Base-by-base conservation (phyloP, 2,329 filamentous ascomycete species). In the Akanthomyces lecanii region DNA sequence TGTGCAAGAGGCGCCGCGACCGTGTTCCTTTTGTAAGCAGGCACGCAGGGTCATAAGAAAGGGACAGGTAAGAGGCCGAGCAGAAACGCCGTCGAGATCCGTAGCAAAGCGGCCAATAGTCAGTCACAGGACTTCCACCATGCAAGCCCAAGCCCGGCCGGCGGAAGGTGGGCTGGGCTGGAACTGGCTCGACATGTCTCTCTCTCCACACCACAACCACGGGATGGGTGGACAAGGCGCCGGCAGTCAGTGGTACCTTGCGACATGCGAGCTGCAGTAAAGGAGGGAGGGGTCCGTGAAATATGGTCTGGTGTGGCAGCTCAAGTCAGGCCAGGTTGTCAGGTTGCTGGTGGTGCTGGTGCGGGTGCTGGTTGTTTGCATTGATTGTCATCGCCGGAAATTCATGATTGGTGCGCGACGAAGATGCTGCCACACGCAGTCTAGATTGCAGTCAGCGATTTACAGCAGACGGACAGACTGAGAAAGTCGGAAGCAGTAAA, bases 191-290 rank as follows among this genome's bases (percentile, higher is more conserved):
- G 38, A n/a, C 38, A 18, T 50, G 30, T 50, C 44, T 58, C 40
- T 28, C 45, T 58, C 30, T n/a, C 23, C 56, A 38, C 44, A 42
- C 47, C 36, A 33, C n/a, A 44, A 52, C n/a, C 36, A 52, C 56
- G 42, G 25, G 30, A 50, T 38, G 33, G 47, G 36, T 51, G 45
- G 57, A 44, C 57, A 44, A 30, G 47, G 28, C 57, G 44, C 47
- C 47, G 57, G 57, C 57, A 60, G 47, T 60, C 56, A 59, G 56
- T 48, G 56, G 56, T 59, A 50, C 56, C 56, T 59, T 59, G 56
- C 45, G 48, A 59, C 30, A 21, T 45, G 25, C 54, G 45, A 16
- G 21, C 38, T 44, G 54, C 40, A 45, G 16, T 16, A 25, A 56
- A 18, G n/a, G 54, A 59, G 44, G 56, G 28, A 30, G 56, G 21